These are phyloP conservation scores for Huiozyma sinensis DNA, from an alignment of 805 yeast genomes.

Conservation along the genomic window DNA sequence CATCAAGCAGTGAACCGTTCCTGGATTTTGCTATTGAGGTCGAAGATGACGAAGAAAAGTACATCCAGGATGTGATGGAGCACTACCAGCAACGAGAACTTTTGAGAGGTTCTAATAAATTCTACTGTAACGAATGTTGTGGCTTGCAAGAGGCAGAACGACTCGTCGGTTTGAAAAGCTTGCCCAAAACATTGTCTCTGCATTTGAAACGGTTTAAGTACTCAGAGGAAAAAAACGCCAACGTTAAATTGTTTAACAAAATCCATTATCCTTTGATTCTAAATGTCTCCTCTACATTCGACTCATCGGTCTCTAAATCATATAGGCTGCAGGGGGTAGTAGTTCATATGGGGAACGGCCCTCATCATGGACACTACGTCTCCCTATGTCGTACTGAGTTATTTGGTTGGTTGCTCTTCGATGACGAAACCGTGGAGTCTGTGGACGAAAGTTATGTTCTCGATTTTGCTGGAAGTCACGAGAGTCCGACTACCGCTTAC, in stretches of 20 bases:
- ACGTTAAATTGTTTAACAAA: slow-evolving; percentile 78
- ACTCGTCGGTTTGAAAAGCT: slow-evolving; percentile 63
- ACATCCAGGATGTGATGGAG: slow-evolving; percentile 39
- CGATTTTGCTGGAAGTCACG: slow-evolving; percentile 79
- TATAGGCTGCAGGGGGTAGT: slow-evolving; percentile 82
- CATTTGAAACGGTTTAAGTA: slow-evolving; percentile 90
- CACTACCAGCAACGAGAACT: slow-evolving; percentile 73
- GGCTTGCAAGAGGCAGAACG: slow-evolving; percentile 91
- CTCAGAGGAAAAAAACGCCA: slow-evolving; percentile 67
- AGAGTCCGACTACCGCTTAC: slow-evolving; percentile 86
- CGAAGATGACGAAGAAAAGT: slow-evolving; percentile 60
- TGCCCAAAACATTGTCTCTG: slow-evolving; percentile 71
- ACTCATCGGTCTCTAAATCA: slow-evolving; percentile 35
- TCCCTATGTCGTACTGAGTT: slow-evolving; percentile 68
- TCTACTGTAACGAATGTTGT: slow-evolving; percentile 83
- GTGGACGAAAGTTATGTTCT: slow-evolving; percentile 76
- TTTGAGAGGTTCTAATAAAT: slow-evolving; percentile 78
- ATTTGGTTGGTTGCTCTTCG: slow-evolving; percentile 85
- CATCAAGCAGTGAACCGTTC: slow-evolving; percentile 76
- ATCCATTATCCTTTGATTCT: slow-evolving; percentile 70
- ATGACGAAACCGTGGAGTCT: slow-evolving; percentile 88
- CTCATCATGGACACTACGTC: slow-evolving; percentile 95
- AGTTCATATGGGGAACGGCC: slow-evolving; percentile 95
- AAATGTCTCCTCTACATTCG: slow-evolving; percentile 45
- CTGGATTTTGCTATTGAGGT: slow-evolving; percentile 80